phyloP scores from a whole-genome alignment of 2,329 filamentous ascomycete species.

The Cladosporium sp. region DNA sequence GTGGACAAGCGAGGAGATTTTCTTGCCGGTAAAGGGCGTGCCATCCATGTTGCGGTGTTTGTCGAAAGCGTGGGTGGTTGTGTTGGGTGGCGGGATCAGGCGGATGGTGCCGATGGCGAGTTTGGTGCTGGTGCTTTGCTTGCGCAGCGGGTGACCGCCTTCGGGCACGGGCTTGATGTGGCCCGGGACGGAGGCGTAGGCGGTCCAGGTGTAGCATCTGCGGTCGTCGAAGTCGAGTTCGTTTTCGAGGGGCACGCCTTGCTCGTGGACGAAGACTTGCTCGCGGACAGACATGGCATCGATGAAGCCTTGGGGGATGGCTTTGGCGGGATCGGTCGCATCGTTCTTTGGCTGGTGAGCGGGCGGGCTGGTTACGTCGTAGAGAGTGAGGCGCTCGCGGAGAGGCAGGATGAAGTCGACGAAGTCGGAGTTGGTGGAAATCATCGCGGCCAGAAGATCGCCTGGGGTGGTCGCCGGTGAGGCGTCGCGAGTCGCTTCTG shows the following conservation, averaged over 20 bases:
- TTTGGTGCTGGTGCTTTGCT: slow-evolving; percentile 41
- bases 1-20: slow-evolving; percentile 49
- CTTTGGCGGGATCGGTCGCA: slow-evolving; percentile 26
- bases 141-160: slow-evolving; percentile 25
- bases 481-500: neutral
- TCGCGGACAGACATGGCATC: slow-evolving; percentile 61
- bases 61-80: slow-evolving; percentile 5
- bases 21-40: slow-evolving; percentile 26
- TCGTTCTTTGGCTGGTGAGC: slow-evolving; percentile 34
- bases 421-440: slow-evolving; percentile 30
- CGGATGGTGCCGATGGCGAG: slow-evolving; percentile 73
- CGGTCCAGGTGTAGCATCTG: slow-evolving; percentile 70
- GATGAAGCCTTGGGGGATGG: slow-evolving; percentile 47
- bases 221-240: slow-evolving; percentile 82
- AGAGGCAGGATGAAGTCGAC: slow-evolving; percentile 35
- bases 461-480: slow-evolving; percentile 2
- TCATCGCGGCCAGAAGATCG: slow-evolving; percentile 12
- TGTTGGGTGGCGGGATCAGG: slow-evolving; percentile 77
- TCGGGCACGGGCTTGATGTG: slow-evolving; percentile 23
- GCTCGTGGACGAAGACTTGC: slow-evolving; percentile 59
- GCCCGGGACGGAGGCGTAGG: slow-evolving; percentile 65
- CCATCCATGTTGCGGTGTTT: slow-evolving; percentile 18
- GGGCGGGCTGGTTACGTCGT: slow-evolving; percentile 31
- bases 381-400: slow-evolving; percentile 32
- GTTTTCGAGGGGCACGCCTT: slow-evolving; percentile 58